Conservation (phyloP, 2,329 filamentous ascomycete species). For the Aspergillus sojae region DNA sequence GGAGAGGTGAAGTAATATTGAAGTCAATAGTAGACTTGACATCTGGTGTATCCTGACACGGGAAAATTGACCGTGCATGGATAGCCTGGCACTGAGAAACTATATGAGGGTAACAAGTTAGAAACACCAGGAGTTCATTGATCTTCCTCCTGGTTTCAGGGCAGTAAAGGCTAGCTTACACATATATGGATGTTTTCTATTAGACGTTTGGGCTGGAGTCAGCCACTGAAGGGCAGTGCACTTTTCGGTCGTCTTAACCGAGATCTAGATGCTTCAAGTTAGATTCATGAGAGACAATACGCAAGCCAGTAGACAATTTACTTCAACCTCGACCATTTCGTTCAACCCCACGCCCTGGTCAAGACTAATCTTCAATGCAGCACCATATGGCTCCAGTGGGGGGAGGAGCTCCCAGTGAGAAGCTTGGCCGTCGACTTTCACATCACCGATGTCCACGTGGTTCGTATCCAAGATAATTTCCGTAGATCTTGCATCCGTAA, state of each 20-base stretch:
- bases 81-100: conserved; percentile 97
- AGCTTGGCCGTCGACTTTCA: conserved; percentile 68
- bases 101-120: conserved; percentile 22
- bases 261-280: conserved; percentile 52
- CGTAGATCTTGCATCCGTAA: conserved; percentile 70
- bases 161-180: conserved; percentile 48
- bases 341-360: conserved; percentile 50
- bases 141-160: neutral
- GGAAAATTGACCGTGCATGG: conserved; percentile 89
- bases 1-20: conserved; percentile 80
- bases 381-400: conserved; percentile 69
- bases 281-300: neutral
- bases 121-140: neutral
- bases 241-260: conserved; percentile 77
- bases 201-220: conserved; percentile 87
- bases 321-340: conserved; percentile 52
- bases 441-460: conserved; percentile 71
- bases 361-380: conserved; percentile 52
- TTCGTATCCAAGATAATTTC: conserved; percentile 90
- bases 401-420: conserved; percentile 72
- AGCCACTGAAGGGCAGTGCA: conserved; percentile 97
- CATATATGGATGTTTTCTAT: conserved; percentile 95
- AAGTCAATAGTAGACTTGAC: conserved; percentile 96
- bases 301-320: conserved; percentile 26
- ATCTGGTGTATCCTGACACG: conserved; percentile 96